Conservation (phyloP, 1,284 basidiomycete genomes). For the Microstroma glucosiphilum region DNA sequence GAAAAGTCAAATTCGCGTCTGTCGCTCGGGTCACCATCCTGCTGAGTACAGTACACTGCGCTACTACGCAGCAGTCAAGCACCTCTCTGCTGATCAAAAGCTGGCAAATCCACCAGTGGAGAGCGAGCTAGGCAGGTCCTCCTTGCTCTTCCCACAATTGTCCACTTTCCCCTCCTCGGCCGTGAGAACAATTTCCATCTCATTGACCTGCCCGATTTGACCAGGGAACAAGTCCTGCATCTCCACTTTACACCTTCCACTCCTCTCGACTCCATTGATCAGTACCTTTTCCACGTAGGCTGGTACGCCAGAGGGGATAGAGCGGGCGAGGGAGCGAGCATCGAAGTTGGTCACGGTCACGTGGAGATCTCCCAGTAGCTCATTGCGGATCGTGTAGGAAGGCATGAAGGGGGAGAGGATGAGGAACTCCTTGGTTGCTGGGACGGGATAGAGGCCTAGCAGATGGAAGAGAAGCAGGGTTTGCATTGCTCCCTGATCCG, state of each 20-base stretch:
- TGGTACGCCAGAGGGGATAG: slow-evolving; percentile 12
- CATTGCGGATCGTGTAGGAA: slow-evolving; percentile 32
- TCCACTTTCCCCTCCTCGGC: slow-evolving; percentile 13
- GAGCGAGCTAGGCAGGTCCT: slow-evolving; percentile 17
- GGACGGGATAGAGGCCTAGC: slow-evolving; percentile 60
- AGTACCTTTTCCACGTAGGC: slow-evolving; percentile 19
- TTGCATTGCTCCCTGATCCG: slow-evolving; percentile 64
- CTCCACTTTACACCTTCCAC: slow-evolving; percentile 17
- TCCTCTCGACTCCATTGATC: slow-evolving; percentile 17
- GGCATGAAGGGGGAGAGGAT: slow-evolving; percentile 38
- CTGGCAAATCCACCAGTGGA: slow-evolving; percentile 17
- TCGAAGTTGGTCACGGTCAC: slow-evolving; percentile 27
- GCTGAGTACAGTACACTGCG: too few relatives aligned
- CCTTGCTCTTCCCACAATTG: slow-evolving; percentile 12
- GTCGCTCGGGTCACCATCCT: too few relatives aligned
- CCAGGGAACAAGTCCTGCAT: slow-evolving; percentile 17
- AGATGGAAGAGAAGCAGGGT: slow-evolving; percentile 62
- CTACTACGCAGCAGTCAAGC: background rate
- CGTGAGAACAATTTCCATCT: slow-evolving; percentile 15
- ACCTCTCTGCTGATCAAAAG: background rate
- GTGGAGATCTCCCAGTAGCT: slow-evolving; percentile 25
- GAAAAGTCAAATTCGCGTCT: too few relatives aligned
- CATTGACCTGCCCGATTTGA: slow-evolving; percentile 3
- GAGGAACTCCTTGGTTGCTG: slow-evolving; percentile 45
- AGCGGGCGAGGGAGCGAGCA: slow-evolving; percentile 5